Evolutionary conservation across 768 basidiomycete genomes (phyloP), one percentile per base, ranked within the genome.

Genomic region (Panaeolus cyanescens): DNA sequence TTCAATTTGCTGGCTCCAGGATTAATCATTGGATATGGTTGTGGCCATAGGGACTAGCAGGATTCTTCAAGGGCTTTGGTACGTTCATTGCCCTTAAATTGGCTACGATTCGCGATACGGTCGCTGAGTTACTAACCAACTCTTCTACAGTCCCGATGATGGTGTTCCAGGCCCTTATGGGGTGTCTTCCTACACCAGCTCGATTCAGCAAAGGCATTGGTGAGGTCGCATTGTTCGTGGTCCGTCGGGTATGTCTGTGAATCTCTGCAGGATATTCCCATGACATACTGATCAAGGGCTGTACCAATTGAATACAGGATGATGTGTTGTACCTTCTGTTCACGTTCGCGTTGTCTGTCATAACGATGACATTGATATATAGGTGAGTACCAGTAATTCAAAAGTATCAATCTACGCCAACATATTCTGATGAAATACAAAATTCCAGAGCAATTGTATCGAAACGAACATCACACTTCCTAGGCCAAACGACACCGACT

Each of bases 41-140:
- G 9, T 39, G 22, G 20, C 20, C 57, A 17, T 50, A 77, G 88
- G 89, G 92, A 50, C 85, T 79, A 79, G 70, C 78, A 34, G 93
- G 93, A 32, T 73, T 95, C 57, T 93, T 90, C 80, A 95, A 95
- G 72, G 93, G 93, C 56, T 71, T 90, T 53, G 91, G 83, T 79
- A 68, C 55, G 80, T 73, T 30, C 25, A 12, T 17, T 42, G n/a
- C 5, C 13, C 19, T 33, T 32, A 31, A n/a, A 32, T 22, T 9
- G n/a, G 12, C n/a, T 31, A 37, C 6, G 20, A 45, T 19, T 12
- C 32, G 40, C n/a, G n/a, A n/a, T n/a, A n/a, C n/a, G n/a, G n/a
- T n/a, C n/a, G n/a, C 12, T 19, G 25, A 55, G 30, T 19, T 40
- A 82, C 78, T 80, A 79, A 78, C 77, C 17, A 77, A 82, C 64